Percentiles rank a stretch among this genome's conserved stretches.
Evolutionary conservation across 352 stramenopile species (phyloP).

Genomic region (Phytophthora ramorum): DNA sequence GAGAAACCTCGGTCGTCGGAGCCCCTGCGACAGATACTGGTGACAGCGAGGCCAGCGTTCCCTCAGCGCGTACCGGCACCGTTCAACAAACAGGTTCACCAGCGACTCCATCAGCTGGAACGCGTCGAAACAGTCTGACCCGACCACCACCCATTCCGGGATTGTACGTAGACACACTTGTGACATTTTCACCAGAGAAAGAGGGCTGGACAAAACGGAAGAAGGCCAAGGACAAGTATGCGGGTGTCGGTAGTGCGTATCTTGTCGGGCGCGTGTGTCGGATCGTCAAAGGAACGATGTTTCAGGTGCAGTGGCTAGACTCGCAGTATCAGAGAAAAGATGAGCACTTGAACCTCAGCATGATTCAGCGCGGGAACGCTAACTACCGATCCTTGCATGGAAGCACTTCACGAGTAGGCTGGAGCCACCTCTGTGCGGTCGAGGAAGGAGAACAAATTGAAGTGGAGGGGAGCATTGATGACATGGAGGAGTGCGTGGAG

Average conservation of each 20-base stretch:
- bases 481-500: conserved; percentile 8
- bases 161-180: conserved; percentile 12
- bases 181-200: conserved; percentile 18
- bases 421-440: conserved; percentile 2
- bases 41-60: not conserved
- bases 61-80: not conserved
- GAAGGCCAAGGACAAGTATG: not conserved
- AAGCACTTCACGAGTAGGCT: conserved; percentile 2
- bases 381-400: conserved; percentile 15
- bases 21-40: not conserved
- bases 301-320: conserved; percentile 21
- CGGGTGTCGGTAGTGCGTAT: conserved; percentile 5
- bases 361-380: conserved; percentile 2
- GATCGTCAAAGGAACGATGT: conserved; percentile 5
- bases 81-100: not conserved
- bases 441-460: conserved; percentile 6
- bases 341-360: conserved; percentile 4
- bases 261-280: conserved; percentile 1
- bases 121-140: conserved; percentile 4
- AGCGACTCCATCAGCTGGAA: not conserved
- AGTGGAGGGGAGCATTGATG: not conserved
- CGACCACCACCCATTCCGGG: conserved; percentile 5
- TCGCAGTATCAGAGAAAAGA: conserved; percentile 10
- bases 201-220: conserved; percentile 12
- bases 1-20: not conserved